These are phyloP conservation scores for Protomyces gravidus DNA, from an alignment of 1,139 yeast species.

Conservation along the genomic window DNA sequence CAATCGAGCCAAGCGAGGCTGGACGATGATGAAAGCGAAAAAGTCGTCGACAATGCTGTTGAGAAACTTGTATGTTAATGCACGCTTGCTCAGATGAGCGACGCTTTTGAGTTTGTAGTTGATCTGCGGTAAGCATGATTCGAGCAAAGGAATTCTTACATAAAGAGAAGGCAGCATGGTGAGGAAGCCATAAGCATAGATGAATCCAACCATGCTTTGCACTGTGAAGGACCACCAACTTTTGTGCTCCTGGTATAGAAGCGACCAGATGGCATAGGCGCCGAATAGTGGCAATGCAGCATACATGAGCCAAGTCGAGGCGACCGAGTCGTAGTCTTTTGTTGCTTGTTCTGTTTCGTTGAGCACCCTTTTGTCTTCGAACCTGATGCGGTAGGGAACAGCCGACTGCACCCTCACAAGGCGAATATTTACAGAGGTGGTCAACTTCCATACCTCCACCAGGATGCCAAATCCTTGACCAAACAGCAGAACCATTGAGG, in stretches of 20 bases:
- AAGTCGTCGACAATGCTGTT: constrained; percentile 46
- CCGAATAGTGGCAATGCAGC: constrained; percentile 43
- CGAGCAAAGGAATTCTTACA: not conserved
- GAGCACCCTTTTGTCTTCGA: constrained; percentile 42
- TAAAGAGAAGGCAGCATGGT: constrained; percentile 45
- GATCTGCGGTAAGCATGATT: constrained; percentile 33
- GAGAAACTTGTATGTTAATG: constrained; percentile 45
- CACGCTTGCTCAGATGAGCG: constrained; percentile 45
- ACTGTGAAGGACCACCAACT: constrained; percentile 46
- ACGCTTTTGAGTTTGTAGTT: constrained; percentile 46
- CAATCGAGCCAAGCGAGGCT: constrained; percentile 36
- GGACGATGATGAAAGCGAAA: constrained; percentile 45
- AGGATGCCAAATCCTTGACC: constrained; percentile 45
- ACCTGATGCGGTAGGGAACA: constrained; percentile 35
- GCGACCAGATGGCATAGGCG: constrained; percentile 43
- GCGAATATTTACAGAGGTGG: constrained; percentile 42
- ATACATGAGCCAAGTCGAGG: constrained; percentile 43
- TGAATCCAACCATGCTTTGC: constrained; percentile 45
- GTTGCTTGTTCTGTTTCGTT: constrained; percentile 44
- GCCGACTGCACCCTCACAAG: constrained; percentile 33
- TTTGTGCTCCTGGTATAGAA: constrained; percentile 44
- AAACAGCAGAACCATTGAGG: constrained; percentile 43
- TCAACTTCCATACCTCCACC: constrained; percentile 47
- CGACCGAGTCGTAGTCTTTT: constrained; percentile 44
- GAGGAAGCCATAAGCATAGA: constrained; percentile 46